phyloP scores from a whole-genome alignment of 371 early-diverging fungal species.

The Mucor lusitanicus region DNA sequence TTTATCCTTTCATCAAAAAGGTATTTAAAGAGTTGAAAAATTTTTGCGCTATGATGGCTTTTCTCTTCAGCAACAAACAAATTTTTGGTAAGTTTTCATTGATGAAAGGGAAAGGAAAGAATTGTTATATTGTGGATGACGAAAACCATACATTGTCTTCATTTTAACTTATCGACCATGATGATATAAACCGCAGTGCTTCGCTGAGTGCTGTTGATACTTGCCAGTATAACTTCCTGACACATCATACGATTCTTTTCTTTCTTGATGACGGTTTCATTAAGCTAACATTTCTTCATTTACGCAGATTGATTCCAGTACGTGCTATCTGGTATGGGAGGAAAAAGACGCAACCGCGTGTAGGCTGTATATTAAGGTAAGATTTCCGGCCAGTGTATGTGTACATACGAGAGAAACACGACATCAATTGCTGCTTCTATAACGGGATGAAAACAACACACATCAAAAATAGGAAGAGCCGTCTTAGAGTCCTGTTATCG shows the following conservation, averaged over 20 bases:
- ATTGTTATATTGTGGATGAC: constrained; percentile 16
- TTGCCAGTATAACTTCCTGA: constrained; percentile 48
- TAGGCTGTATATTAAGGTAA: not conserved
- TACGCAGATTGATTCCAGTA: not conserved
- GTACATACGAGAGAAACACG: not conserved
- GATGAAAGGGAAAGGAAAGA: not conserved
- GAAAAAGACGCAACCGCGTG: not conserved
- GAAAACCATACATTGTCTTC: constrained; percentile 39
- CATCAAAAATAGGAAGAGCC: constrained; percentile 40
- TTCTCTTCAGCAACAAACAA: not conserved
- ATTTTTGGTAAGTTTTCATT: not conserved
- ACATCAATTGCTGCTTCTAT: not conserved
- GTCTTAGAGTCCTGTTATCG: constrained; percentile 25
- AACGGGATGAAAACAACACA: constrained; percentile 31
- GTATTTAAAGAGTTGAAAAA: not conserved
- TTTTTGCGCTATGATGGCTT: not conserved
- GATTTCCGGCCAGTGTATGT: not conserved
- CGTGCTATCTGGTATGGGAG: too few relatives aligned
- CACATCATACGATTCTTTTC: constrained; percentile 3
- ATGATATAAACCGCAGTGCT: constrained; percentile 44
- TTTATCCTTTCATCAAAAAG: not conserved
- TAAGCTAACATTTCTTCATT: not conserved
- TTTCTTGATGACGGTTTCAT: not conserved
- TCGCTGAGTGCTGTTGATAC: constrained; percentile 50
- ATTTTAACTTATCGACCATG: constrained; percentile 47